Base-by-base conservation (phyloP, 306 rosid species). In the Luffa acutangula region DNA sequence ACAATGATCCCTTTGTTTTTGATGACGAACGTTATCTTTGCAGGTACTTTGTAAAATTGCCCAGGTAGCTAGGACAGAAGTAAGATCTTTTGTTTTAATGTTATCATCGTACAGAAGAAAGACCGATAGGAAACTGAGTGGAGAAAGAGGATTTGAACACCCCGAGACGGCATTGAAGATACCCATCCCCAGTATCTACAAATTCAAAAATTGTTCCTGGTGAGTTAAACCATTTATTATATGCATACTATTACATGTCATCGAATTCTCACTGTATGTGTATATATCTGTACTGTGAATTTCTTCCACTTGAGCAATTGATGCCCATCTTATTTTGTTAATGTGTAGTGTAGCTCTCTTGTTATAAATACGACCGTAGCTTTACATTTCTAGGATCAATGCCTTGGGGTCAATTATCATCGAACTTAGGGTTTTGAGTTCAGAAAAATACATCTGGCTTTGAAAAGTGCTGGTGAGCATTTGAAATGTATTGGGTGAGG, bases 41-140 rank as follows among this genome's bases (percentile, higher is more conserved):
- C 58, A 48, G 77, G 77, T 46, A 72, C 77, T 45, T 48, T 48
- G 77, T 51, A 72, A 72, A 72, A 72, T 72, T 72, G 12, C 2
- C 37, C 77, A 15, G 18, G 54, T 70, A 42, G 53, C 76, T 43
- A 45, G 56, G 76, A 67, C 75, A 42, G 53, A 21, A 70, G 42
- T 48, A 72, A 72, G 12, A 31, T 72, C 58, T 72, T 72, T 45
- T 72, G 77, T 72, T 46, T 58, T 72, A 48, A 72, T 48, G 3
- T 7, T 69, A 10, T 43, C 36, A 20, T 69, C 54, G 53, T 69
- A 69, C 75, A 69, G 75, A 69, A 42, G 75, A 69, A 21, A 10
- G 54, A 1, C 36, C 53, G 10, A n/a, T 25, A 10, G 54, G 36
- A 43, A 69, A 69, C 43, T 20, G 36, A 69, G 75, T 69, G 75